Evolutionary conservation across 2,329 filamentous ascomycete genomes (phyloP), one percentile per base, ranked within the genome.

Genomic region (Cercospora nicotianae): DNA sequence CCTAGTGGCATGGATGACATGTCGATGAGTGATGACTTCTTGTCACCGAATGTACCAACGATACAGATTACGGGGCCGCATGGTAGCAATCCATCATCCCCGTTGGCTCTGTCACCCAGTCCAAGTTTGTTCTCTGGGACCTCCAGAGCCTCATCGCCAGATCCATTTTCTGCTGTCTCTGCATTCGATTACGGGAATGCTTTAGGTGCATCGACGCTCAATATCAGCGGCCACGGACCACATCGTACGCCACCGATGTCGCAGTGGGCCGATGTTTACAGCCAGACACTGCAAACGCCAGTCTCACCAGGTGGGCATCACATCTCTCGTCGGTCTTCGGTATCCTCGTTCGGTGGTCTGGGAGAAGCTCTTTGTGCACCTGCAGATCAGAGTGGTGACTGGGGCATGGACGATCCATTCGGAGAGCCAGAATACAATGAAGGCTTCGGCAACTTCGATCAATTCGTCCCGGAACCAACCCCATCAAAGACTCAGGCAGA

Each of bases 61-160:
- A 70, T 70, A 9, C 67, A 69, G 33, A 67, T 70, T 36, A 70
- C 69, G 13, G 69, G 67, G 8, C 69, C 69, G 9, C 67, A 69
- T 53, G 69, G 67, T 12, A 69, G 64, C 16, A 59, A 57, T 2
- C 67, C 69, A 6, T 58, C 67, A 9, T 69, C 69, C 6, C 69
- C 69, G 7, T 18, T 63, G 36, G 65, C 62, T 6, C 53, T 65
- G 30, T 69, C 65, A 9, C 69, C 67, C 4, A 53, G 65, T 23
- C 67, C 69, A 3, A 70, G 69, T 48, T 45, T 70, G 16, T 69
- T 67, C 45, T 69, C 67, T 7, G 69, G 67, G 2, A 70, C 69
- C 7, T 65, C 69, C 3, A 51, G 67, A 26, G 69, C 69, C 3
- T 69, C 65, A 9, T 67, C 69, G 2, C 69, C 69, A 36, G 67